phyloP scores from a whole-genome alignment of 108 stramenopile genomes.

The Cyclotella baltica region DNA sequence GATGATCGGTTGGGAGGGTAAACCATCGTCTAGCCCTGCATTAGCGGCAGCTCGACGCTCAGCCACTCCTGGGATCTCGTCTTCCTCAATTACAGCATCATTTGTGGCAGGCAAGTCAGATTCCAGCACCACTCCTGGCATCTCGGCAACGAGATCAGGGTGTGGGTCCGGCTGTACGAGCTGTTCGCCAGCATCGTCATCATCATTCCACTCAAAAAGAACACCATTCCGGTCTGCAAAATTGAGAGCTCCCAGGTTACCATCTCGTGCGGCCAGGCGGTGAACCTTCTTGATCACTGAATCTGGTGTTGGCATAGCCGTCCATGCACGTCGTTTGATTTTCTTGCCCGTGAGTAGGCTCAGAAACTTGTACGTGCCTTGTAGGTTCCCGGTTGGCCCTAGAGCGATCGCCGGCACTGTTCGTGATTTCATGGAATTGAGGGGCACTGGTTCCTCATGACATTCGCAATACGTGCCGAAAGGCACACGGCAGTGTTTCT shows the following conservation, averaged over 20 bases:
- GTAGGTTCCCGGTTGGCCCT: constrained; percentile 50
- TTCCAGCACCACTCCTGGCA: background rate
- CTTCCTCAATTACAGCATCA: constrained; percentile 28
- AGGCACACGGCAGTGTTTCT: constrained; percentile 24
- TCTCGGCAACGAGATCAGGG: constrained; percentile 3
- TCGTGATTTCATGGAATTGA: background rate
- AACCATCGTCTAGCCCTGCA: constrained; percentile 17
- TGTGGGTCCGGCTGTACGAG: background rate
- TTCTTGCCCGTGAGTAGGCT: constrained; percentile 31
- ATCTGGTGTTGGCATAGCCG: background rate
- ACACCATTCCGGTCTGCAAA: constrained; percentile 17
- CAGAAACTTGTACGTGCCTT: constrained; percentile 52
- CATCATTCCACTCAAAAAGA: background rate
- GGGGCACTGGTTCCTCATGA: background rate
- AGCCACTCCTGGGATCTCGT: constrained; percentile 22
- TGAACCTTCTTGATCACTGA: constrained; percentile 17
- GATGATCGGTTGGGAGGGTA: background rate
- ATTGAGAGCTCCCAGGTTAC: constrained; percentile 11
- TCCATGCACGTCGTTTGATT: constrained; percentile 16
- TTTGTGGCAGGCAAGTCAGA: background rate
- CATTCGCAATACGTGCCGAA: constrained; percentile 15
- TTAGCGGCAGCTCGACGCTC: background rate
- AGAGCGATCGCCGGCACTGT: constrained; percentile 12
- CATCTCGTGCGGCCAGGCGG: constrained; percentile 27
- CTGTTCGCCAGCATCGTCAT: background rate